Evolutionary conservation across 108 stramenopile species (phyloP).

Genomic region (Fragilariopsis cylindrus): DNA sequence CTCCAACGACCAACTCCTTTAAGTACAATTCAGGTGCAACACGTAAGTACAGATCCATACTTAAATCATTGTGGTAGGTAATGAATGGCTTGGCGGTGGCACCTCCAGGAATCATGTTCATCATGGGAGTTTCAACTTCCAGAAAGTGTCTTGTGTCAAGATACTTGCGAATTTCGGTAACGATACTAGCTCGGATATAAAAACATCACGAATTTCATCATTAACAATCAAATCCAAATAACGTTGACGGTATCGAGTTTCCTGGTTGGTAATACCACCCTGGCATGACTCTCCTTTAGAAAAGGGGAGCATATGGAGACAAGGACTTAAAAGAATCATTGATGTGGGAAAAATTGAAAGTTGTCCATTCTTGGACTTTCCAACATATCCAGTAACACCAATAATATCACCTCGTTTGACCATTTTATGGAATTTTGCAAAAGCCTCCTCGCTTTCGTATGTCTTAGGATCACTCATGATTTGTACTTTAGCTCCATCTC

Average conservation of each 20-base stretch:
- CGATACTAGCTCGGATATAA: constrained; percentile 85
- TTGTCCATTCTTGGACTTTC: constrained; percentile 97
- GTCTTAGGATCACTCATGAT: constrained; percentile 89
- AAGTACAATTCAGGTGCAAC: constrained; percentile 98
- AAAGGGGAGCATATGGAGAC: constrained; percentile 98
- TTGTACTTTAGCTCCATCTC: constrained; percentile 96
- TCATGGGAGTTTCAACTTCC: constrained; percentile 99
- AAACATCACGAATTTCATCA: constrained; percentile 83
- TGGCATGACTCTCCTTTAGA: constrained; percentile 68
- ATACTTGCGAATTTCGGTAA: constrained; percentile 93
- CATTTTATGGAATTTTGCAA: constrained; percentile 73
- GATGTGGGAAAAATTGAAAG: constrained; percentile 92
- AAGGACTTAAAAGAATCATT: constrained; percentile 92
- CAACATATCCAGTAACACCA: constrained; percentile 90
- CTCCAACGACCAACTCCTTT: constrained; percentile 97
- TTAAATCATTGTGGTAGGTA: constrained; percentile 97
- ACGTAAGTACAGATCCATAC: constrained; percentile 94
- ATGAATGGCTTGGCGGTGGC: constrained; percentile 98
- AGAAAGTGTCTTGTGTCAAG: constrained; percentile 94
- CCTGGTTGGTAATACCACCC: constrained; percentile 93
- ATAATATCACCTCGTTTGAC: constrained; percentile 96
- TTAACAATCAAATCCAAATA: constrained; percentile 99
- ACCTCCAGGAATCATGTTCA: constrained; percentile 99
- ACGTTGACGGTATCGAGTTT: constrained; percentile 96
- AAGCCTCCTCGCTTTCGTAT: constrained; percentile 89